Evolutionary conservation across 2,329 filamentous ascomycete species (phyloP), one percentile per base, ranked within the genome.

Genomic region (Fusarium pininemorale): DNA sequence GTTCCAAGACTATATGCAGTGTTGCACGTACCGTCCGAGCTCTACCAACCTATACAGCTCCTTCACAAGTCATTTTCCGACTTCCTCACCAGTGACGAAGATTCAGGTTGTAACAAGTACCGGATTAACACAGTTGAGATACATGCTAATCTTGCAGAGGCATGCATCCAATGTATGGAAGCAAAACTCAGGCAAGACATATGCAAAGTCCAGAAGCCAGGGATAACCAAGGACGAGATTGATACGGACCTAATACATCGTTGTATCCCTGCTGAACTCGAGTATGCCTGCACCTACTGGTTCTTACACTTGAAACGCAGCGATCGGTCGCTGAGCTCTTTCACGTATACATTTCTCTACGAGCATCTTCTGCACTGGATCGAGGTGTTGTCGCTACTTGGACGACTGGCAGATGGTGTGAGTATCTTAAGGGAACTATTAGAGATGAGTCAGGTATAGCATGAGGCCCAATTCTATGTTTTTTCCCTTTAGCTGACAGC

Each of bases 401-500:
- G 41, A 6, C 6, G 41, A 24, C 41, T 16, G 15, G 41, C n/a
- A 11, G 41, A 24, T 44, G 41, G n/a, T 12, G 41, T 44, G 10
- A 44, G 2, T 44, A 44, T 12, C 15, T 12, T 44, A 5, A 44
- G 14, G 6, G n/a, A 44, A 16, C 4, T 44, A 16, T 44, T 24
- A 16, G 41, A 44, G 41, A 44, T 24, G 41, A 16, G 14, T 16
- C 14, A 44, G n/a, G 41, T 44, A 24, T 4, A 7, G 7, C 3
- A 24, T 44, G 9, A 9, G 1, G 13, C 1, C 22, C 8, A 14
- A n/a, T 22, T 5, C 0, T 24, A 16, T 11, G 7, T 24, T 16
- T 1, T 16, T 24, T 24, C 3, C 3, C 3, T 9, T 16, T 0
- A 7, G n/a, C 41, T 42, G 7, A 44, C 10, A 4, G 14, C 12